Base-by-base conservation (phyloP, 2,329 filamentous ascomycete genomes). In the Rhytidhysteron rufulum region DNA sequence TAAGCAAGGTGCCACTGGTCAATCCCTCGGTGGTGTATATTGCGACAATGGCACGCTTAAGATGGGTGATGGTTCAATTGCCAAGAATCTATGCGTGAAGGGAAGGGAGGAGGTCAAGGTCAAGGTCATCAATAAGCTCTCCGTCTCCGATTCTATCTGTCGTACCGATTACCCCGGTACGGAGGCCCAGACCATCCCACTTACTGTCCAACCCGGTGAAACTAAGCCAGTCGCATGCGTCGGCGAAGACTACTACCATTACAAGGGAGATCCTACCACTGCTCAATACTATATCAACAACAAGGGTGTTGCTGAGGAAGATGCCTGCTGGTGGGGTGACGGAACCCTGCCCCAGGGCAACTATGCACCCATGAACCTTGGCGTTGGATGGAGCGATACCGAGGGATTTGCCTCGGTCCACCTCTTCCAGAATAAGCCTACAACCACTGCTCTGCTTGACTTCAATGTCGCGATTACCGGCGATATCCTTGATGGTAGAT, bases 251-350 rank as follows among this genome's bases (percentile, higher is more conserved):
- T 95, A 91, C 74, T 97, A 89, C 74, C 69, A 74, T 46, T 95
- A 88, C 87, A 53, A 87, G 57, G 79, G 79, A 54, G 77, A 78
- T 65, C 55, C 71, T 37, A 97, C 93, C 38, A 90, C 88, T 34
- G 90, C 90, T 32, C 93, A 97, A 71, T 97, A 95, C 78, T 98
- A 98, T 65, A 79, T 97, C 69, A 97, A 97, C 79, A 86, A 86
- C 56, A 77, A 80, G 54, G 89, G 88, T 45, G 73, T 85, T 39
- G 55, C 68, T 15, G 70, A 81, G 43, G 64, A 80, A 50, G 69
- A 90, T 10, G 86, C 80, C 37, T 98, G 93, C 71, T 68, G 78
- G 43, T 97, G 93, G 93, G 73, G 78, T 37, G 74, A 74, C 16
- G 72, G 80, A 43, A 82, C 65, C 40, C 58, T 71, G 43, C 68